A percentile compares a stretch with the other conserved stretches of the same genome.
These are phyloP conservation scores for Podospora pseudoanserina DNA, from an alignment of 495 filamentous ascomycete genomes.

Conservation along the genomic window DNA sequence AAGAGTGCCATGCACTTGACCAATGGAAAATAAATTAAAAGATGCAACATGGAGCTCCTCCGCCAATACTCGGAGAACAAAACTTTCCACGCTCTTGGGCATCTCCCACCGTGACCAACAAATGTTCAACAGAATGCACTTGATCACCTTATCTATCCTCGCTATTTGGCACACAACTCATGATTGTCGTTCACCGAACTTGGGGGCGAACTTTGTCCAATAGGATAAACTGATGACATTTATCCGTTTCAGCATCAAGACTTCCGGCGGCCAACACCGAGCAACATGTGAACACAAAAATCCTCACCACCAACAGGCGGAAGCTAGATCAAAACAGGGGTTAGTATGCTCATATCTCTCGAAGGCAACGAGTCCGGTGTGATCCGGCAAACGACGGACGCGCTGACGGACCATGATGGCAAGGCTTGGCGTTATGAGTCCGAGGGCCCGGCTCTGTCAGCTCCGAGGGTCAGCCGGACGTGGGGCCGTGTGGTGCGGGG, in stretches of 20 bases:
- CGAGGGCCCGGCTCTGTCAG: background rate
- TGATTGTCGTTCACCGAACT: background rate
- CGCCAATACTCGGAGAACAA: background rate
- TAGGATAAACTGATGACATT: background rate
- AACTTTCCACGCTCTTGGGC: background rate
- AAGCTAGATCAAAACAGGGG: background rate
- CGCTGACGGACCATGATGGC: background rate
- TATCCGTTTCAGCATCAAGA: background rate
- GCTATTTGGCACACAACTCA: background rate
- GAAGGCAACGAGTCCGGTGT: background rate
- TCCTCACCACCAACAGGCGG: background rate
- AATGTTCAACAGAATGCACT: background rate
- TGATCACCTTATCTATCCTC: background rate
- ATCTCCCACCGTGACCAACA: background rate
- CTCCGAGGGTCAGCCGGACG: background rate
- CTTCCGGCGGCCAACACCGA: background rate
- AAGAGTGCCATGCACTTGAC: background rate
- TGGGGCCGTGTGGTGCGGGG: background rate
- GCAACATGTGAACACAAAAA: background rate
- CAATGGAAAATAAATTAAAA: background rate
- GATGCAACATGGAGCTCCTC: background rate
- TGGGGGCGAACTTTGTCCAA: background rate
- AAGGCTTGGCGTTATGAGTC: background rate
- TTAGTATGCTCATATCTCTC: background rate
- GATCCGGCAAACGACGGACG: background rate